Conservation (phyloP, 495 filamentous ascomycete species). For the Trichoderma orchidacearum region DNA sequence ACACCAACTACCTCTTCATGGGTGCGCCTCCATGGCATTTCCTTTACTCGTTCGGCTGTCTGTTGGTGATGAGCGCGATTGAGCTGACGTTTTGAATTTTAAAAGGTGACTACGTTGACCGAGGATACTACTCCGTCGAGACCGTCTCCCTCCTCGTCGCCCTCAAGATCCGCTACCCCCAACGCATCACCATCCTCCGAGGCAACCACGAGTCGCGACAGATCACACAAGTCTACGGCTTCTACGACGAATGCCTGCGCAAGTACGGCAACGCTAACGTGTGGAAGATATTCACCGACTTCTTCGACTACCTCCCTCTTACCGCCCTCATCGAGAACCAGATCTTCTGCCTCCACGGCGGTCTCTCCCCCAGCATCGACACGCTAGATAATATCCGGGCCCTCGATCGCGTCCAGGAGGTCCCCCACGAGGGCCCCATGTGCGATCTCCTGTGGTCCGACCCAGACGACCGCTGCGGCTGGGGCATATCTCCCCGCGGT, state of each 20-base stretch:
- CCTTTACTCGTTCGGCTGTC: background rate
- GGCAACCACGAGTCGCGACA: slow-evolving; percentile 96
- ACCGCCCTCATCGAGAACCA: slow-evolving; percentile 98
- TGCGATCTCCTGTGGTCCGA: slow-evolving; percentile 97
- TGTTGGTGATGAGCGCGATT: background rate
- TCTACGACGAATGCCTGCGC: slow-evolving; percentile 94
- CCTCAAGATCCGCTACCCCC: slow-evolving; percentile 90
- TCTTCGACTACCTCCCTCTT: slow-evolving; percentile 97
- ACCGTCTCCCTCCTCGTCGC: slow-evolving; percentile 89
- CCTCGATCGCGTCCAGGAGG: slow-evolving; percentile 93
- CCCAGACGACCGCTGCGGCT: slow-evolving; percentile 95
- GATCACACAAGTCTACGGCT: slow-evolving; percentile 95
- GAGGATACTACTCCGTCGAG: slow-evolving; percentile 94
- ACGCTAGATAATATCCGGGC: slow-evolving; percentile 96
- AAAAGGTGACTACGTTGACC: slow-evolving; percentile 87
- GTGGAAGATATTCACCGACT: slow-evolving; percentile 98
- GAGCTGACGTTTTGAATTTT: slow-evolving; percentile 3
- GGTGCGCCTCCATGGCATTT: slow-evolving; percentile 36
- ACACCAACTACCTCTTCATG: slow-evolving; percentile 95
- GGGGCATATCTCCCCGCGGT: slow-evolving; percentile 94
- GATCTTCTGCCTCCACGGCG: slow-evolving; percentile 98
- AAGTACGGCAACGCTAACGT: slow-evolving; percentile 99
- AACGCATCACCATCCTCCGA: slow-evolving; percentile 91
- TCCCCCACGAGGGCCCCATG: slow-evolving; percentile 97
- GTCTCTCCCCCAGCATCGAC: slow-evolving; percentile 90